phyloP scores from a whole-genome alignment of 139 green algal genomes.

The Marvania coccoides region DNA sequence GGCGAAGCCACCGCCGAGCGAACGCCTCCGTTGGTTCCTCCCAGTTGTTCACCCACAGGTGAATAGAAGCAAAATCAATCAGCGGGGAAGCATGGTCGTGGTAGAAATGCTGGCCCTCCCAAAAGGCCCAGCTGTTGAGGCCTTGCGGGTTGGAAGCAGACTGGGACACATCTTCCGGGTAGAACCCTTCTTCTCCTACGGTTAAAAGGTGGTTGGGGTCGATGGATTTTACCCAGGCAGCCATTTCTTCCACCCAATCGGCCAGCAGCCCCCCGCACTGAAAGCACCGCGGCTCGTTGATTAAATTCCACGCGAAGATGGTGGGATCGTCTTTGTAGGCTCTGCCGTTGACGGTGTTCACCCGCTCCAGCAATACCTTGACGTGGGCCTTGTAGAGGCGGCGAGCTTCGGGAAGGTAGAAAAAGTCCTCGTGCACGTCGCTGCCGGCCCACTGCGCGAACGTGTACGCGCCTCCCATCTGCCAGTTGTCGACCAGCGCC shows the following conservation, averaged over 20 bases:
- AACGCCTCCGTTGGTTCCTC: slow-evolving; percentile 22
- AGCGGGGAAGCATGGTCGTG: slow-evolving; percentile 19
- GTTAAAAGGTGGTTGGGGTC: slow-evolving; percentile 40
- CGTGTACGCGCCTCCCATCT: slow-evolving; percentile 12
- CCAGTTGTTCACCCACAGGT: slow-evolving; percentile 31
- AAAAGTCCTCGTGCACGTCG: slow-evolving; percentile 25
- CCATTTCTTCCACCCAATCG: slow-evolving; percentile 47
- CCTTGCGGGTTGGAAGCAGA: slow-evolving; percentile 11
- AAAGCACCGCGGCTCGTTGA: slow-evolving; percentile 46
- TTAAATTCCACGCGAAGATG: slow-evolving; percentile 56
- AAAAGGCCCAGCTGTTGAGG: slow-evolving; percentile 12
- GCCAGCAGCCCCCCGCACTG: neutral
- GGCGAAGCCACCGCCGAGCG: slow-evolving; percentile 17
- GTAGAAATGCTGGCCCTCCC: slow-evolving; percentile 35
- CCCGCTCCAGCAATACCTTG: slow-evolving; percentile 23
- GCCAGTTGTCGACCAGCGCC: slow-evolving; percentile 42
- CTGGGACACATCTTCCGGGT: slow-evolving; percentile 10
- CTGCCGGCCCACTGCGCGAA: slow-evolving; percentile 6
- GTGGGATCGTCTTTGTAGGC: slow-evolving; percentile 56
- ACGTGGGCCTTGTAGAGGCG: slow-evolving; percentile 42
- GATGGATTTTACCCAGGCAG: slow-evolving; percentile 32
- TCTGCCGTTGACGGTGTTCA: slow-evolving; percentile 52
- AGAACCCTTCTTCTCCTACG: slow-evolving; percentile 46
- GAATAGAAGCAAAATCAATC: slow-evolving; percentile 34
- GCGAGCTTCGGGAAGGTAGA: slow-evolving; percentile 1